phyloP scores from a whole-genome alignment of 1,139 yeast genomes.

The Debaryomycetaceae sp. region DNA sequence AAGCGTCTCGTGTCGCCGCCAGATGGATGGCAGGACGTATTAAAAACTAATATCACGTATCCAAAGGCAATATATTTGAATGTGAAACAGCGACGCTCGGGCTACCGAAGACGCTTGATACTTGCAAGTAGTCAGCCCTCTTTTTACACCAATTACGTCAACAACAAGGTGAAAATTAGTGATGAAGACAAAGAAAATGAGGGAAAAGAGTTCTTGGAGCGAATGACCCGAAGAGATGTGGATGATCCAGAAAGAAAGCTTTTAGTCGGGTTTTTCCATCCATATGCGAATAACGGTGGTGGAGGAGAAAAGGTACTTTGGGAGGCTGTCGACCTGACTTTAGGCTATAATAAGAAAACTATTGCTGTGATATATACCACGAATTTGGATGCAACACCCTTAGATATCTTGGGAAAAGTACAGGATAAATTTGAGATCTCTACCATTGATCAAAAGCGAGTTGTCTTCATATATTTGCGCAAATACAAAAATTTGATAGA shows the following conservation, averaged over 20 bases:
- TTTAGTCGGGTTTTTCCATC: slow-evolving; percentile 88
- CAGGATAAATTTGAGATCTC: slow-evolving; percentile 59
- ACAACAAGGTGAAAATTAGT: slow-evolving; percentile 35
- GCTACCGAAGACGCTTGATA: slow-evolving; percentile 52
- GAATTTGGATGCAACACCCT: slow-evolving; percentile 50
- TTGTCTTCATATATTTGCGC: slow-evolving; percentile 70
- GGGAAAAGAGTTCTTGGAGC: slow-evolving; percentile 21
- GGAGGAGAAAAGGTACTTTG: slow-evolving; percentile 98
- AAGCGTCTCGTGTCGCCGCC: slow-evolving; percentile 45
- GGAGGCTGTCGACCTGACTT: slow-evolving; percentile 83
- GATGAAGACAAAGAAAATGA: slow-evolving; percentile 28
- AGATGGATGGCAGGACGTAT: slow-evolving; percentile 40
- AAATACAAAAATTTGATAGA: slow-evolving; percentile 60
- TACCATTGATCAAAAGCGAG: slow-evolving; percentile 47
- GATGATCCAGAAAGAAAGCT: slow-evolving; percentile 39
- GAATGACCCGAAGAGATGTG: slow-evolving; percentile 33
- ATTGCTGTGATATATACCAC: slow-evolving; percentile 80
- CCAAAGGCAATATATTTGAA: slow-evolving; percentile 36
- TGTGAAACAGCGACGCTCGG: slow-evolving; percentile 39
- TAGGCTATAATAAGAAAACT: slow-evolving; percentile 46
- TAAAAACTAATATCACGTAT: slow-evolving; percentile 30
- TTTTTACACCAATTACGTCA: slow-evolving; percentile 42
- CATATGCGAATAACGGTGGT: slow-evolving; percentile 94
- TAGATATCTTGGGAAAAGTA: slow-evolving; percentile 58
- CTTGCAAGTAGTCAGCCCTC: slow-evolving; percentile 49